Conservation (phyloP, 805 yeast genomes). For the Saccharomycodes ludwigii region DNA sequence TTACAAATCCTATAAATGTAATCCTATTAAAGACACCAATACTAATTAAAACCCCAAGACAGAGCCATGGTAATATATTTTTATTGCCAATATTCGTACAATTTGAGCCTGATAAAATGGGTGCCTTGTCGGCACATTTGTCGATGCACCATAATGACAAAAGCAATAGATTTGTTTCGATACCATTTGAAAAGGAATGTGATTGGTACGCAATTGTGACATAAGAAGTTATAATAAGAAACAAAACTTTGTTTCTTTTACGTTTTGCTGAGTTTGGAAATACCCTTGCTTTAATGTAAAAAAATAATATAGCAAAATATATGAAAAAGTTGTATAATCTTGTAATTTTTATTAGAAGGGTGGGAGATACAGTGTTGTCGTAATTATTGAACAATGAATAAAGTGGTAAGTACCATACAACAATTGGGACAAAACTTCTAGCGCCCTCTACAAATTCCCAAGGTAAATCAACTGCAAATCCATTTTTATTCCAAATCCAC, state of each 20-base stretch:
- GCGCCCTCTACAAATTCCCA: slow-evolving; percentile 71
- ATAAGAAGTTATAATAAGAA: slow-evolving; percentile 43
- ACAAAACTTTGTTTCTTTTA: slow-evolving; percentile 17
- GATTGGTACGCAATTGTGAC: slow-evolving; percentile 70
- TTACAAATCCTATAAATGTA: slow-evolving; percentile 66
- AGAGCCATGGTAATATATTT: slow-evolving; percentile 10
- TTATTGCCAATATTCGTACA: slow-evolving; percentile 7
- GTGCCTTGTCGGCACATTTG: slow-evolving; percentile 14
- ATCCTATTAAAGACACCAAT: slow-evolving; percentile 77
- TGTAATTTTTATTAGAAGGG: too few species aligned
- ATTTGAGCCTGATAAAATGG: too few species aligned
- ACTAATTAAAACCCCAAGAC: slow-evolving; percentile 37
- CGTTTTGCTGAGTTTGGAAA: not conserved
- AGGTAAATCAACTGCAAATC: slow-evolving; percentile 27
- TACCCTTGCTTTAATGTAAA: not conserved
- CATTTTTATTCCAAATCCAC: slow-evolving; percentile 31
- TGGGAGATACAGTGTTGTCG: too few species aligned
- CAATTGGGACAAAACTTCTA: slow-evolving; percentile 59
- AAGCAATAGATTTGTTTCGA: slow-evolving; percentile 45
- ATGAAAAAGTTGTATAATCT: slow-evolving; percentile 9
- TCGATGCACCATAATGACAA: slow-evolving; percentile 30
- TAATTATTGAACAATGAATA: too few species aligned
- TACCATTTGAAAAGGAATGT: slow-evolving; percentile 80
- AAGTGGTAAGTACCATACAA: slow-evolving; percentile 59
- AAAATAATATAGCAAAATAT: not conserved